These are phyloP conservation scores for Marvania coccoides DNA, from an alignment of 139 green algal genomes.

Conservation along the genomic window DNA sequence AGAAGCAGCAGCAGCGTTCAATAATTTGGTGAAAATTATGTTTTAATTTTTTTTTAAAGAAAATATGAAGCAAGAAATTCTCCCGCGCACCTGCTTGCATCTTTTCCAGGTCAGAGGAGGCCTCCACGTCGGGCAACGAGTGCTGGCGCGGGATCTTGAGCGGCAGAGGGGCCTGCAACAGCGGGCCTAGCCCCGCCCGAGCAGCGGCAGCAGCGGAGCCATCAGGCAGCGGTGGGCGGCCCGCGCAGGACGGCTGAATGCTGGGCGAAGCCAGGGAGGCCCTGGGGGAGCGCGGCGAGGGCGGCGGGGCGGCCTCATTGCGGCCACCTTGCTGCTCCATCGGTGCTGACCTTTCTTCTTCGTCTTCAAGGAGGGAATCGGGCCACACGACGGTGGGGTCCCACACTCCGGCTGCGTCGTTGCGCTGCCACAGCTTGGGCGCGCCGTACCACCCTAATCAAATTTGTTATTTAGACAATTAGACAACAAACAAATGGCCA, in stretches of 20 bases:
- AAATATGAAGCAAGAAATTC: no score
- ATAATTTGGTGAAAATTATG: no score
- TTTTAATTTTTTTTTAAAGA: no score
- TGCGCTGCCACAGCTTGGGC: constrained; percentile 56
- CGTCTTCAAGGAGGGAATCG: neutral
- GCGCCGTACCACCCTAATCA: constrained; percentile 48
- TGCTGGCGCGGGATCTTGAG: constrained; percentile 6
- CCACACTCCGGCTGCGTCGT: constrained; percentile 54
- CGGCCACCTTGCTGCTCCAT: neutral
- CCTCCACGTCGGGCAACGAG: constrained; percentile 3
- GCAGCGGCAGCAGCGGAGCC: neutral
- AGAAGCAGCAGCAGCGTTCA: no score
- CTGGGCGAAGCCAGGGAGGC: neutral
- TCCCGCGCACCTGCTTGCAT: no score
- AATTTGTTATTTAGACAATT: no score
- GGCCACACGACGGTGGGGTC: neutral
- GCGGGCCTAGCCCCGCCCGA: no score
- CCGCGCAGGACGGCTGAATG: neutral
- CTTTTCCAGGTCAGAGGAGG: constrained; percentile 3
- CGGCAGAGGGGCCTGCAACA: neutral
- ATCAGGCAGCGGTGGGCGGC: neutral
- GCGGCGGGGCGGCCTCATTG: neutral
- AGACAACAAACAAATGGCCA: neutral
- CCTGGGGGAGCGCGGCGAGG: neutral
- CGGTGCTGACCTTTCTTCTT: neutral